Evolutionary conservation across 2,329 filamentous ascomycete species (phyloP).

Genomic region (Cordyceps javanica): DNA sequence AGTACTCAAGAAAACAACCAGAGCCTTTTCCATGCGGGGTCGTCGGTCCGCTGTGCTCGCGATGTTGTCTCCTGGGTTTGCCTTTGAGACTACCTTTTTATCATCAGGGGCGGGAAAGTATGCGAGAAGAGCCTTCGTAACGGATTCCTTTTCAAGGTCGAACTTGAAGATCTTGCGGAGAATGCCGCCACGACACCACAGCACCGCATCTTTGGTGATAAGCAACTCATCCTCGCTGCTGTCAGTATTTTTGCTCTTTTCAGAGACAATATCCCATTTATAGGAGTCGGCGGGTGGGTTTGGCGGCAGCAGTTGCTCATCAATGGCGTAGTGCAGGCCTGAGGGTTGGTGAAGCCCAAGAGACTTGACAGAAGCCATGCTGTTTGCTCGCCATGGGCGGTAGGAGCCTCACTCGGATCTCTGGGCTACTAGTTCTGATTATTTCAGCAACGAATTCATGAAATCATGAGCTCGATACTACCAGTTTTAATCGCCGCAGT

Average conservation of each 20-base stretch:
- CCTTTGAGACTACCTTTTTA: slow-evolving; percentile 17
- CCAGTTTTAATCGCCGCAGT: not conserved
- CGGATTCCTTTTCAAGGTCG: slow-evolving; percentile 75
- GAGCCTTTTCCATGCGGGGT: slow-evolving; percentile 51
- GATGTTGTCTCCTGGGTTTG: slow-evolving; percentile 5
- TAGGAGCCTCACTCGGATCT: not conserved
- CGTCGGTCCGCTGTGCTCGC: slow-evolving; percentile 13
- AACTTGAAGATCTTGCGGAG: slow-evolving; percentile 84
- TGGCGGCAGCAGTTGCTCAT: slow-evolving; percentile 67
- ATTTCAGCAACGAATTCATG: not conserved
- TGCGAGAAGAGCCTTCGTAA: slow-evolving; percentile 81
- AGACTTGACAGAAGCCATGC: slow-evolving; percentile 86
- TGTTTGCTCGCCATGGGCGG: slow-evolving; percentile 27
- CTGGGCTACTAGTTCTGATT: not conserved
- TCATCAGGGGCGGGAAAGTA: slow-evolving; percentile 61
- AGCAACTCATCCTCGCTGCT: slow-evolving; percentile 72
- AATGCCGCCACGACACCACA: slow-evolving; percentile 84
- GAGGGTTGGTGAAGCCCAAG: slow-evolving; percentile 86
- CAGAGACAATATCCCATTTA: slow-evolving; percentile 42
- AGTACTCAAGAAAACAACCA: slow-evolving; percentile 87
- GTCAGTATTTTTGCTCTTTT: slow-evolving; percentile 49
- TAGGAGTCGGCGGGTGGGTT: slow-evolving; percentile 63
- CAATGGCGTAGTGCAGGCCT: slow-evolving; percentile 74
- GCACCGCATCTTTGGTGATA: slow-evolving; percentile 65
- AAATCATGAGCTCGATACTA: not conserved